A percentile compares a stretch with the other conserved stretches of the same genome.
Evolutionary conservation across 2,329 filamentous ascomycete species (phyloP).

Genomic region (Apiospora marii): DNA sequence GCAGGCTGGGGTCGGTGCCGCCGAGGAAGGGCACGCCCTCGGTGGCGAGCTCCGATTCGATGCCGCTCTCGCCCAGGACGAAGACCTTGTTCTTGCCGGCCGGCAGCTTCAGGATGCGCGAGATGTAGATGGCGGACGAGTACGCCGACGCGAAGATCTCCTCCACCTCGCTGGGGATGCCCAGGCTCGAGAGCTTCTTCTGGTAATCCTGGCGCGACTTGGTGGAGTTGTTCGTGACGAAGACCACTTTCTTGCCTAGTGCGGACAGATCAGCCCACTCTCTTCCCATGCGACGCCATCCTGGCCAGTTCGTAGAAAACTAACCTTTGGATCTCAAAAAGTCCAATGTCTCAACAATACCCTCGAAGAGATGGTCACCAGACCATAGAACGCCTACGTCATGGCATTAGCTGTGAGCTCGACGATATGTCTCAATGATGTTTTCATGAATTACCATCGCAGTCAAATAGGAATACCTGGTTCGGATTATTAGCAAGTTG

Average conservation of each 20-base stretch:
- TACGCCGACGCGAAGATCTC: conserved; percentile 98
- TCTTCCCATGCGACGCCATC: not conserved
- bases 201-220: conserved; percentile 93
- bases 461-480: conserved; percentile 95
- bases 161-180: conserved; percentile 81
- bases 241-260: conserved; percentile 87
- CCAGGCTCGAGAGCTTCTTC: conserved; percentile 84
- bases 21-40: conserved; percentile 85
- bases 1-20: conserved; percentile 81
- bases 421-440: not conserved
- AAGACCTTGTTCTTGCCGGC: conserved; percentile 90
- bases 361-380: conserved; percentile 87
- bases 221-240: conserved; percentile 99
- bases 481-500: not conserved
- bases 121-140: conserved; percentile 94
- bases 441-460: conserved; percentile 75
- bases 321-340: conserved; percentile 82
- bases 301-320: conserved; percentile 19
- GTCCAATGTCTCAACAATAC: conserved; percentile 83
- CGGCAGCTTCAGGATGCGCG: conserved; percentile 84
- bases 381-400: conserved; percentile 86
- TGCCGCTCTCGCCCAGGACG: conserved; percentile 88
- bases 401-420: not conserved
- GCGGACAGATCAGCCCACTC: not conserved
- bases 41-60: conserved; percentile 84